Percentiles rank a stretch among this genome's conserved stretches.
Evolutionary conservation across 345 rosid species (phyloP).

Genomic region (Cardamine chenopodiifolia): DNA sequence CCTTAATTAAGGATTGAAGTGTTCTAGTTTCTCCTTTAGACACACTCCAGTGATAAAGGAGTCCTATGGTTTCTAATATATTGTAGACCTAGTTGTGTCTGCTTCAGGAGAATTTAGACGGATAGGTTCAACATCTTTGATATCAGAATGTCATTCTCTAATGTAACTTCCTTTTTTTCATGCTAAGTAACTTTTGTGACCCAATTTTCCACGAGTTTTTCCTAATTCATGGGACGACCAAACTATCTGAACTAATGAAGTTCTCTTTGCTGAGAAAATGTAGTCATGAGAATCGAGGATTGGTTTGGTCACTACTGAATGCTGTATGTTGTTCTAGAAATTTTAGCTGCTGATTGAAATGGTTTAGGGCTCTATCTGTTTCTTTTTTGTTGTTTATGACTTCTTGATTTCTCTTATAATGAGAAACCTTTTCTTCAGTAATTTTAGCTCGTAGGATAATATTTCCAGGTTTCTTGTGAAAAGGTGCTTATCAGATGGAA

Average conservation of each 20-base stretch:
- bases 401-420: background rate
- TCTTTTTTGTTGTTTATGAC: background rate
- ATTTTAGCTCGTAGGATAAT: background rate
- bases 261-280: background rate
- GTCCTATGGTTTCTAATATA: conserved; percentile 3
- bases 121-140: conserved; percentile 5
- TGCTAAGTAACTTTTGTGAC: background rate
- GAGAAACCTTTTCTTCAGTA: background rate
- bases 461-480: conserved; percentile 63
- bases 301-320: conserved; percentile 6
- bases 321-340: background rate
- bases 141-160: conserved; percentile 17
- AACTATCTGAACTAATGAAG: background rate
- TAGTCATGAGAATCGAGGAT: conserved; percentile 8
- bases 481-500: conserved; percentile 83
- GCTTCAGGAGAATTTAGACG: background rate
- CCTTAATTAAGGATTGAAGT: conserved; percentile 3
- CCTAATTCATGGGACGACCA: background rate
- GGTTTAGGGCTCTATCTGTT: background rate
- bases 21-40: background rate
- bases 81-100: conserved; percentile 9
- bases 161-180: background rate
- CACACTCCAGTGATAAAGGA: background rate
- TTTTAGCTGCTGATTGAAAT: background rate
- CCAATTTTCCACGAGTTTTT: background rate